A percentile compares a stretch with the other conserved stretches of the same genome.
Evolutionary conservation across 345 rosid genomes (phyloP).

Genomic region (Linum tenue): DNA sequence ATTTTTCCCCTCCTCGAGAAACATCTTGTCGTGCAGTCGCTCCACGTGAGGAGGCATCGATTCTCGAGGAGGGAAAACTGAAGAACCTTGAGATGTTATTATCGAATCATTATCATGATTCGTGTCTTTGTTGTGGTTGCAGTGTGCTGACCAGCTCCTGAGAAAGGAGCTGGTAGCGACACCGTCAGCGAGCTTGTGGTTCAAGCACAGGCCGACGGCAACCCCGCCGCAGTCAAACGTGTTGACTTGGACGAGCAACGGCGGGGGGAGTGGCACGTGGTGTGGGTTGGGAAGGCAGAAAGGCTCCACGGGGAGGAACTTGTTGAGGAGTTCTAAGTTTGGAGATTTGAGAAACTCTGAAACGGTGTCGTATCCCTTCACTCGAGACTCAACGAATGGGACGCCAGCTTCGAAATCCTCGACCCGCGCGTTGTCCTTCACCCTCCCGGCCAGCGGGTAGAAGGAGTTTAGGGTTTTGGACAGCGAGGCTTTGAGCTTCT

Average conservation of each 20-base stretch:
- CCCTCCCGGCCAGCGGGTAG: constrained; percentile 6
- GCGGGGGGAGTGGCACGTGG: not conserved
- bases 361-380: not conserved
- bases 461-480: not conserved
- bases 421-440: not conserved
- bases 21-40: not conserved
- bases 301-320: not conserved
- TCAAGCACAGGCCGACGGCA: constrained; percentile 9
- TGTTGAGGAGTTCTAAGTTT: not conserved
- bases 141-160: not conserved
- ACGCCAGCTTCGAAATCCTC: constrained; percentile 8
- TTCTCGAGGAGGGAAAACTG: not conserved
- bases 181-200: constrained; percentile 7
- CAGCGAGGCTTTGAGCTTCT: constrained; percentile 8
- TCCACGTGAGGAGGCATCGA: not conserved
- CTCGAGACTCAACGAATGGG: constrained; percentile 1
- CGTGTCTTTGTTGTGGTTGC: not conserved
- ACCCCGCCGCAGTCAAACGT: constrained; percentile 13
- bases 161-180: not conserved
- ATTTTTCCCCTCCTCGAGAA: not conserved
- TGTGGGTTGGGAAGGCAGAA: not conserved
- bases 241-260: constrained; percentile 9
- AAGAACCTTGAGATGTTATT: not conserved
- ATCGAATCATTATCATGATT: not conserved
- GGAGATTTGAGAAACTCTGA: not conserved